Conservation (phyloP, 805 yeast species). For the Kodamaea restingae region DNA sequence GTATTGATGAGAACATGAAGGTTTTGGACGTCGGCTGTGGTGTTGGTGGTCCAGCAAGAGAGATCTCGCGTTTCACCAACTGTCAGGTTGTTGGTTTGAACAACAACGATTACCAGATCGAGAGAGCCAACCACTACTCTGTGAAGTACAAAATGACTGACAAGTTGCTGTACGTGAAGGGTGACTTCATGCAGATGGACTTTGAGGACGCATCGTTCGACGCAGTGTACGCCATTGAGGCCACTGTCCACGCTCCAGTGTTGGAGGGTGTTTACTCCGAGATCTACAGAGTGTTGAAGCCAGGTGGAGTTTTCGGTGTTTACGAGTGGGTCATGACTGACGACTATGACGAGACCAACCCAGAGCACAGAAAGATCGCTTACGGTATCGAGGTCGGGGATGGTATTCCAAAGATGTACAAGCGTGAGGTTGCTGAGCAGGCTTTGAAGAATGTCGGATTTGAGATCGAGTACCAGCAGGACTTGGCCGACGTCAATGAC, state of each 20-base stretch:
- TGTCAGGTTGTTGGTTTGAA: slow-evolving; percentile 85
- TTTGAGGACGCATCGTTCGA: slow-evolving; percentile 87
- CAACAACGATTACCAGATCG: slow-evolving; percentile 96
- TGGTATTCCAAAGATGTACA: slow-evolving; percentile 97
- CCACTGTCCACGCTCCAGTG: slow-evolving; percentile 96
- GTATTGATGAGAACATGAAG: slow-evolving; percentile 70
- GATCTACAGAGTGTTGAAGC: slow-evolving; percentile 91
- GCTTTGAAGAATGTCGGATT: slow-evolving; percentile 88
- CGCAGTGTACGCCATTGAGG: slow-evolving; percentile 97
- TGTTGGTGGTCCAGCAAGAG: slow-evolving; percentile 99
- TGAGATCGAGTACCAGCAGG: slow-evolving; percentile 68
- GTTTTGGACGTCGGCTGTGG: slow-evolving; percentile 99
- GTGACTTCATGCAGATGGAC: slow-evolving; percentile 99
- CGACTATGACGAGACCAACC: slow-evolving; percentile 77
- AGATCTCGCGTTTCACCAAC: slow-evolving; percentile 87
- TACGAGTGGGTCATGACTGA: slow-evolving; percentile 99
- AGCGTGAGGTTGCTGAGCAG: slow-evolving; percentile 75
- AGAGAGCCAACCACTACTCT: slow-evolving; percentile 83
- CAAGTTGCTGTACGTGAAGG: slow-evolving; percentile 84
- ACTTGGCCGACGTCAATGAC: slow-evolving; percentile 78
- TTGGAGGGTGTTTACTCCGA: slow-evolving; percentile 94
- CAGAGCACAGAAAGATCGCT: slow-evolving; percentile 88
- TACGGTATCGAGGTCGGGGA: slow-evolving; percentile 98
- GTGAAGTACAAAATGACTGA: slow-evolving; percentile 57
- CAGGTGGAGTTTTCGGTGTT: slow-evolving; percentile 97